These are phyloP conservation scores for Lecanicillium sp. DNA, from an alignment of 2,329 filamentous ascomycete species.

Conservation along the genomic window DNA sequence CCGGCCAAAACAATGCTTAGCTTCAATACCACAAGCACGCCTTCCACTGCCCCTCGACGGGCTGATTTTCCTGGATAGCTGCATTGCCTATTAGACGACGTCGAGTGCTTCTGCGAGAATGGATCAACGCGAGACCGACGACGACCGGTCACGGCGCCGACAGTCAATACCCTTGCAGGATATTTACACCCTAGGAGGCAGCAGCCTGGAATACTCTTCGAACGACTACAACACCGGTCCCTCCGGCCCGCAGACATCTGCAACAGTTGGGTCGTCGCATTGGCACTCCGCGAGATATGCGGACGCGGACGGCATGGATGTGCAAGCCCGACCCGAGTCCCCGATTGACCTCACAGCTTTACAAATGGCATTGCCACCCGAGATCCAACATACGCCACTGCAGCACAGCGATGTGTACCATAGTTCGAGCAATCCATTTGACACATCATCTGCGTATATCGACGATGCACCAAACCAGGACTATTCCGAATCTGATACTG, in stretches of 20 bases:
- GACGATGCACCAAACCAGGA: constrained; percentile 24
- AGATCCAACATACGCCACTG: constrained; percentile 28
- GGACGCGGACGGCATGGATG: constrained; percentile 14
- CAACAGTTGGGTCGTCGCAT: too few relatives aligned
- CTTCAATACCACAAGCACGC: too few relatives aligned
- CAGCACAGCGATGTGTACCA: constrained; percentile 18
- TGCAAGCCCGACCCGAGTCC: constrained; percentile 29
- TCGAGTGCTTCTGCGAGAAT: constrained; percentile 12
- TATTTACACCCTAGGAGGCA: not conserved
- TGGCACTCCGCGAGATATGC: too few relatives aligned
- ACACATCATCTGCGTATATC: constrained; percentile 22
- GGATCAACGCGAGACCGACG: constrained; percentile 21
- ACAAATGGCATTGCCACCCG: constrained; percentile 47
- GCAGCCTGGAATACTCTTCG: too few relatives aligned
- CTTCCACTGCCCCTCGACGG: too few relatives aligned
- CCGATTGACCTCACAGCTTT: constrained; percentile 46
- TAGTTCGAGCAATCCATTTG: constrained; percentile 22
- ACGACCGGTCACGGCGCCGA: constrained; percentile 17
- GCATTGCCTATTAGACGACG: too few relatives aligned
- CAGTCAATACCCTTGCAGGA: constrained; percentile 65
- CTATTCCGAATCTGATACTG: constrained; percentile 48
- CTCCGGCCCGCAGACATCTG: too few relatives aligned
- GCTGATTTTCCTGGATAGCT: too few relatives aligned
- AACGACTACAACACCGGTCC: too few relatives aligned
- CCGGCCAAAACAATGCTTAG: too few relatives aligned